These are phyloP conservation scores for Blastocrithidia nonstop DNA, from an alignment of 208 protist species.

Conservation along the genomic window DNA sequence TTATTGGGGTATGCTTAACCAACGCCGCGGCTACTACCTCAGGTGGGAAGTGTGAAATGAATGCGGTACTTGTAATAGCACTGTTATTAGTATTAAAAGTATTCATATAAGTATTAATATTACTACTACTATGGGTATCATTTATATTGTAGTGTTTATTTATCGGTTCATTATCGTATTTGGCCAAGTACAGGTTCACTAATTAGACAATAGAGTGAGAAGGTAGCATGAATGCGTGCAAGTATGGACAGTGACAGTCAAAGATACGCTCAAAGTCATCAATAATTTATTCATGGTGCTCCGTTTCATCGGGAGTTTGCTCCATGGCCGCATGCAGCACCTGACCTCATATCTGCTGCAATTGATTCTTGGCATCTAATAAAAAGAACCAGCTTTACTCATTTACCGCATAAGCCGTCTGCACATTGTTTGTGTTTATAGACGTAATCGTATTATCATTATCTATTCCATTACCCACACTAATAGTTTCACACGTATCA, in stretches of 20 bases:
- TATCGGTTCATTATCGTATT: conserved; percentile 7
- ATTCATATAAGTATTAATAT: not conserved
- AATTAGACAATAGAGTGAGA: conserved; percentile 19
- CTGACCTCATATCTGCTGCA: conserved; percentile 46
- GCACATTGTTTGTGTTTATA: too few relatives aligned
- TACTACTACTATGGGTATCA: too few relatives aligned
- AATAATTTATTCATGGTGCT: conserved; percentile 47
- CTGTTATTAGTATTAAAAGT: not conserved
- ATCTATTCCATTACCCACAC: too few relatives aligned
- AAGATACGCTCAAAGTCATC: conserved; percentile 47
- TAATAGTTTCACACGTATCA: too few relatives aligned
- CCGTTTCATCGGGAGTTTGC: conserved; percentile 32
- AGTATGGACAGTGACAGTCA: conserved; percentile 29
- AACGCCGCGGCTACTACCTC: conserved; percentile 20
- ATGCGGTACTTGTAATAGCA: not conserved
- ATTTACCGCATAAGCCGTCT: too few relatives aligned
- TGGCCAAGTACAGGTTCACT: conserved; percentile 10
- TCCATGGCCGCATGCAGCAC: conserved; percentile 35
- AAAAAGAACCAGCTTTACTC: too few relatives aligned
- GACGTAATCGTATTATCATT: too few relatives aligned
- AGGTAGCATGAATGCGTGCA: conserved; percentile 22
- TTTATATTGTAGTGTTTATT: not conserved
- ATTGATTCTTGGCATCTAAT: conserved; percentile 7
- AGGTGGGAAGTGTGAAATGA: conserved; percentile 1
- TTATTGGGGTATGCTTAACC: conserved; percentile 20